Evolutionary conservation across 2,329 filamentous ascomycete species (phyloP), one percentile per base, ranked within the genome.

Genomic region (Colletotrichum acutatum): DNA sequence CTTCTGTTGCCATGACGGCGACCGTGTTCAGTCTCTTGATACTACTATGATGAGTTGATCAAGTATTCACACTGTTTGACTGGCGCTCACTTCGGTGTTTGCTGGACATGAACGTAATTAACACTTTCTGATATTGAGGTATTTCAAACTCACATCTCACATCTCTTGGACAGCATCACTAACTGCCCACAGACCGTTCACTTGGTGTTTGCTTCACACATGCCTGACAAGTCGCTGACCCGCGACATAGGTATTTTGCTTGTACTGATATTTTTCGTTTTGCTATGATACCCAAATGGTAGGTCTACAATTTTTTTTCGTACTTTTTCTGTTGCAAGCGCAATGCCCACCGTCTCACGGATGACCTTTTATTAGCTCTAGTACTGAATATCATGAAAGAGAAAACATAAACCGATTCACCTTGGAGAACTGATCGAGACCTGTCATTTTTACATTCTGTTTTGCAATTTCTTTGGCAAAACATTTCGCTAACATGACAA

Each of bases 41-140:
- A 78, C 78, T 75, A 78, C 78, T 74, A 83, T 88, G 87, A 89
- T 89, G 87, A 88, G 78, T 77, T 82, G 79, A 64, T 76, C 76
- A 76, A 79, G 85, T 89, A 89, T 89, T 89, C 87, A 89, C 87
- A 89, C 87, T 89, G 87, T 89, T 88, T 89, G 87, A 89, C 85
- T 80, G 77, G 75, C 83, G 19, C 81, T 77, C 77, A 78, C 78
- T 80, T 79, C 80, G 82, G 82, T 77, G 78, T 73, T 42, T 78
- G 83, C 76, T 75, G 84, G 83, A 84, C 76, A 88, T 89, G 87
- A 89, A 88, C 86, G 87, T 78, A 84, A 79, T 76, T 77, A 78
- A 82, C 83, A 87, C 83, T 86, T 86, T 88, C 87, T 89, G 87
- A 89, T 84, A 83, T 86, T 75, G 82, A 84, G 83, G 83, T 86